Conservation (phyloP, 177 flowering plant species). For the Vitis hybrid region DNA sequence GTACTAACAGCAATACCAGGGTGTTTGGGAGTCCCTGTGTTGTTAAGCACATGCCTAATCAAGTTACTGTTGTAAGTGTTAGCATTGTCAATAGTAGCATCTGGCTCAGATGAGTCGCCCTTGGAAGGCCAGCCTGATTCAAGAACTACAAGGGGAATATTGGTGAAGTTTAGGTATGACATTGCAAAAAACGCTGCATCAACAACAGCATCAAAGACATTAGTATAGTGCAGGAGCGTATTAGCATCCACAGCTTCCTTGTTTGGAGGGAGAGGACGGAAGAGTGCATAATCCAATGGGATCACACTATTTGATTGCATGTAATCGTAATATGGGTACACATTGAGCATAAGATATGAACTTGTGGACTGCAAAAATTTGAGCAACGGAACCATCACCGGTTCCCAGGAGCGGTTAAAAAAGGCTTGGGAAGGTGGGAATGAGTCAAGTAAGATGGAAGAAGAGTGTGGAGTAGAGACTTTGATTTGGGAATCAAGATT, state of each 20-base stretch:
- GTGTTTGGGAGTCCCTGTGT: slow-evolving; percentile 82
- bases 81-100: slow-evolving; percentile 75
- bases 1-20: slow-evolving; percentile 76
- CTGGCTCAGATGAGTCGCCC: slow-evolving; percentile 66
- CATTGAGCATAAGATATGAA: slow-evolving; percentile 77
- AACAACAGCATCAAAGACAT: slow-evolving; percentile 77
- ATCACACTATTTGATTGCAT: slow-evolving; percentile 77
- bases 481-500: slow-evolving; percentile 69
- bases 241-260: slow-evolving; percentile 87
- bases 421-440: slow-evolving; percentile 94
- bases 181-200: slow-evolving; percentile 82
- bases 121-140: slow-evolving; percentile 94
- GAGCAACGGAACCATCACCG: slow-evolving; percentile 68
- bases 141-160: slow-evolving; percentile 60
- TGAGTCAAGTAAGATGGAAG: slow-evolving; percentile 77
- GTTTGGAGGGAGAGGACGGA: slow-evolving; percentile 75
- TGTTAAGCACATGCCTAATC: slow-evolving; percentile 71
- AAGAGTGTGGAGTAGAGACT: slow-evolving; percentile 78
- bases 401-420: slow-evolving; percentile 76
- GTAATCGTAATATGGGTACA: slow-evolving; percentile 83
- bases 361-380: slow-evolving; percentile 67
- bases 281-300: slow-evolving; percentile 82
- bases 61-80: slow-evolving; percentile 79
- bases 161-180: slow-evolving; percentile 69
- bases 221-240: slow-evolving; percentile 76